Percentiles rank a stretch among this genome's conserved stretches.
Conservation (phyloP, 169 alveolate genomes). For the Plasmodium adleri region DNA sequence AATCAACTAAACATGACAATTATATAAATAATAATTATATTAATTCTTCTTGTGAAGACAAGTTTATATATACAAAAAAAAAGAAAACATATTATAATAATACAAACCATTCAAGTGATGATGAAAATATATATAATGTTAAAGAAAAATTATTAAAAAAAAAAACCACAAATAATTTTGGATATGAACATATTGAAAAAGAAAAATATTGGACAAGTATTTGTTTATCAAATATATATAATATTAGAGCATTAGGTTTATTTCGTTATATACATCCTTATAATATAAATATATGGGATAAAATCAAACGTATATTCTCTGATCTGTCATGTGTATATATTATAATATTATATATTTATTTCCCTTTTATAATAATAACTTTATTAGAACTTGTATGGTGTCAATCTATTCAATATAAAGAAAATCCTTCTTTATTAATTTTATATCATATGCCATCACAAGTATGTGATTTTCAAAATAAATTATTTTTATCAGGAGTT, state of each 20-base stretch:
- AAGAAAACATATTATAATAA: conserved; percentile 1
- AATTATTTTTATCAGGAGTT: conserved; percentile 68
- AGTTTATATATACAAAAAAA: no score
- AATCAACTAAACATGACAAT: no score
- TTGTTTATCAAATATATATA: conserved; percentile 59
- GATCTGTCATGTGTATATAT: conserved; percentile 58
- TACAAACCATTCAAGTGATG: conserved; percentile 6
- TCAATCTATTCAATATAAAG: conserved; percentile 81
- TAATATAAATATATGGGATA: conserved; percentile 17
- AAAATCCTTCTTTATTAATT: conserved; percentile 65
- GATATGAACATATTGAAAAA: conserved; percentile 53
- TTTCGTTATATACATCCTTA: conserved; percentile 74
- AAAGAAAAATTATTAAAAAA: conserved; percentile 7
- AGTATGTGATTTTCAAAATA: conserved; percentile 75
- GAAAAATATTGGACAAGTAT: conserved; percentile 73
- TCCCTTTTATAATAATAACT: conserved; percentile 81
- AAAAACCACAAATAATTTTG: neutral
- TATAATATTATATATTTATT: conserved; percentile 75
- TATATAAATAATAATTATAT: no score
- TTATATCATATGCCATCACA: conserved; percentile 82
- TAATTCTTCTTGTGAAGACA: no score
- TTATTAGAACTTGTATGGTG: conserved; percentile 85
- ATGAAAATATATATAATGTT: conserved; percentile 21
- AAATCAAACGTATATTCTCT: conserved; percentile 28
- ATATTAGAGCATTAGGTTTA: conserved; percentile 53